Conservation (phyloP, 768 basidiomycete genomes). For the Gyrodon lividus region DNA sequence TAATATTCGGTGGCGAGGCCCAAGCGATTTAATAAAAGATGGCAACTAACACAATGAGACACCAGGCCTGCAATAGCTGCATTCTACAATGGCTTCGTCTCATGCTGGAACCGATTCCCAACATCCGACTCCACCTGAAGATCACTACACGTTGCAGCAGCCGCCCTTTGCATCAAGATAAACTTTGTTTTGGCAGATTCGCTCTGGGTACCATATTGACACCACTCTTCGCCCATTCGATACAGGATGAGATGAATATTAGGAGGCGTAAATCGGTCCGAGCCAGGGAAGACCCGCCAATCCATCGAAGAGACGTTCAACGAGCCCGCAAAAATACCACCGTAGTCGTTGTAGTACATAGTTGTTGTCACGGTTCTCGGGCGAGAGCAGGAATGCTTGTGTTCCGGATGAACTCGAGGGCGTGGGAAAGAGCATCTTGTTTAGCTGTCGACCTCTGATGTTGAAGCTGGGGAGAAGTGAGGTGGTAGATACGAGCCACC, state of each 20-base stretch:
- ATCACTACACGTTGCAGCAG: constrained; percentile 52
- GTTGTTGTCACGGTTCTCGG: constrained; percentile 73
- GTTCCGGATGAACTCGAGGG: constrained; percentile 83
- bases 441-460: constrained; percentile 66
- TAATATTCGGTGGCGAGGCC: background rate
- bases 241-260: constrained; percentile 79
- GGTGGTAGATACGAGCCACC: constrained; percentile 83
- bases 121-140: constrained; percentile 51
- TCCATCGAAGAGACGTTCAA: constrained; percentile 83
- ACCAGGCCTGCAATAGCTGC: constrained; percentile 86
- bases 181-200: constrained; percentile 71
- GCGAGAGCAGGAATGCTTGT: constrained; percentile 70
- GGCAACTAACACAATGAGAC: constrained; percentile 75
- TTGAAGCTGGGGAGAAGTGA: constrained; percentile 77
- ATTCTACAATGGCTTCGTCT: constrained; percentile 69
- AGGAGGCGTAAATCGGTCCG: constrained; percentile 72
- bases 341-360: constrained; percentile 77
- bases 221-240: constrained; percentile 91
- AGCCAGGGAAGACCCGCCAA: constrained; percentile 66
- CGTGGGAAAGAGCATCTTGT: constrained; percentile 71
- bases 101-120: constrained; percentile 62
- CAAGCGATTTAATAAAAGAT: constrained; percentile 1
- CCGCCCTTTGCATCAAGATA: constrained; percentile 68
- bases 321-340: constrained; percentile 86
- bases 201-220: constrained; percentile 74